A percentile compares a stretch with the other conserved stretches of the same genome.
These are phyloP conservation scores for Cruciata laevipes DNA, from an alignment of 257 asterid species.

Conservation along the genomic window DNA sequence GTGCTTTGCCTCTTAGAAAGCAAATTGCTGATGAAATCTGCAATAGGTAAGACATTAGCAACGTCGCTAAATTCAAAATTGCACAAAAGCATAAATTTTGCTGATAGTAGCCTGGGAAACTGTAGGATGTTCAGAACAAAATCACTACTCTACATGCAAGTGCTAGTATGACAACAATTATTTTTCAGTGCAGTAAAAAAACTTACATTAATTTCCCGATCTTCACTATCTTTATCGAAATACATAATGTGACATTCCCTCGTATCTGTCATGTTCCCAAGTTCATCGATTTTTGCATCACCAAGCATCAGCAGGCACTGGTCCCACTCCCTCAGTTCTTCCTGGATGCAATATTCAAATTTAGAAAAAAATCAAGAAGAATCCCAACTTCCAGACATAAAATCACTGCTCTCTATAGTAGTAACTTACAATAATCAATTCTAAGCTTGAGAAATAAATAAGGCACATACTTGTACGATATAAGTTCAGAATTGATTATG, in stretches of 20 bases:
- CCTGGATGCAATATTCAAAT: conserved; percentile 33
- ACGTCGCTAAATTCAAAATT: neutral
- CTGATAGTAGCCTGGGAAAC: neutral
- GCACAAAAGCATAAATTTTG: neutral
- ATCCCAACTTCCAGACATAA: neutral
- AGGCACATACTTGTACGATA: neutral
- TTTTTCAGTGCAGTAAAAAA: neutral
- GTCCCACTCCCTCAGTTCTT: conserved; percentile 96
- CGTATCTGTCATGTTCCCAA: conserved; percentile 76
- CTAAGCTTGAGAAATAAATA: neutral
- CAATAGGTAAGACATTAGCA: conserved; percentile 11
- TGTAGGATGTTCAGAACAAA: neutral
- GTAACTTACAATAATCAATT: neutral
- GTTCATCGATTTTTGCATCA: conserved; percentile 89
- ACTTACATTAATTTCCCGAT: conserved; percentile 95
- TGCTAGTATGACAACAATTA: neutral
- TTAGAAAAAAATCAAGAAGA: conserved; percentile 1
- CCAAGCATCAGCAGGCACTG: conserved; percentile 92
- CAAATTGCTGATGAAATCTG: conserved; percentile 93
- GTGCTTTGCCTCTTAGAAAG: conserved; percentile 94
- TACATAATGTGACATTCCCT: conserved; percentile 71
- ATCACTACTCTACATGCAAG: neutral
- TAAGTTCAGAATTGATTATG: neutral
- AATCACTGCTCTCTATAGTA: neutral
- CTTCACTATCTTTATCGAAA: conserved; percentile 92